These are phyloP conservation scores for Alternaria viburni DNA, from an alignment of 2,329 filamentous ascomycete species.

Conservation along the genomic window DNA sequence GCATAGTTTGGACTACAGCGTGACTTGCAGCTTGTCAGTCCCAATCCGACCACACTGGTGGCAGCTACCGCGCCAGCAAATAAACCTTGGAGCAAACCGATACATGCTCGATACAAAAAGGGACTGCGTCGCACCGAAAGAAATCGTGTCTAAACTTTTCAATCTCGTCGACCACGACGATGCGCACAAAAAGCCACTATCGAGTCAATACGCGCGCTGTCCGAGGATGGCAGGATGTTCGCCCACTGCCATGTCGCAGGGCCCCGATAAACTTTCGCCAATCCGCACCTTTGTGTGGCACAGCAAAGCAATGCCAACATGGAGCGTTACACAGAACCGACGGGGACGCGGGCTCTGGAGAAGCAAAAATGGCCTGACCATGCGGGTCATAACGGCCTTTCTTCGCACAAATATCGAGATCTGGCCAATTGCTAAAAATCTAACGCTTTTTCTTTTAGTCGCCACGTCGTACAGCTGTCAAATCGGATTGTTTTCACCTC, in stretches of 20 bases:
- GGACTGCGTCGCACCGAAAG: conserved; percentile 12
- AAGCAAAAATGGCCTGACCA: conserved; percentile 18
- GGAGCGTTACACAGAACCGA: conserved; percentile 14
- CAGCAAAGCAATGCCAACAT: conserved; percentile 19
- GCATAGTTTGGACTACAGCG: not conserved
- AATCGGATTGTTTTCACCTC: conserved; percentile 11
- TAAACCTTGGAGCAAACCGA: conserved; percentile 14
- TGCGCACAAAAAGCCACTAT: conserved; percentile 24
- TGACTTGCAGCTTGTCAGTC: conserved; percentile 26
- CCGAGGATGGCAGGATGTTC: conserved; percentile 8
- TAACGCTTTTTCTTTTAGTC: conserved; percentile 8
- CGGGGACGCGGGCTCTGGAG: conserved; percentile 1
- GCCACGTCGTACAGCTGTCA: conserved; percentile 2
- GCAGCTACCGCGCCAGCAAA: conserved; percentile 14
- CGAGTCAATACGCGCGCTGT: conserved; percentile 17
- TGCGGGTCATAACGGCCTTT: conserved; percentile 13
- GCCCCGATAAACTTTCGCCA: conserved; percentile 19
- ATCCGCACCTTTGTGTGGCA: conserved; percentile 27
- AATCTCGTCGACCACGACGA: conserved; percentile 11
- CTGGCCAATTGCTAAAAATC: conserved; percentile 5
- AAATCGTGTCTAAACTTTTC: conserved; percentile 6
- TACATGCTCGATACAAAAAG: conserved; percentile 3
- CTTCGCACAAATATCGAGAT: conserved; percentile 8
- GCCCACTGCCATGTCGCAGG: conserved; percentile 2
- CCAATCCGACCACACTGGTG: conserved; percentile 10